Base-by-base conservation (phyloP, 306 rosid genomes). In the Quercus berberidifolia region DNA sequence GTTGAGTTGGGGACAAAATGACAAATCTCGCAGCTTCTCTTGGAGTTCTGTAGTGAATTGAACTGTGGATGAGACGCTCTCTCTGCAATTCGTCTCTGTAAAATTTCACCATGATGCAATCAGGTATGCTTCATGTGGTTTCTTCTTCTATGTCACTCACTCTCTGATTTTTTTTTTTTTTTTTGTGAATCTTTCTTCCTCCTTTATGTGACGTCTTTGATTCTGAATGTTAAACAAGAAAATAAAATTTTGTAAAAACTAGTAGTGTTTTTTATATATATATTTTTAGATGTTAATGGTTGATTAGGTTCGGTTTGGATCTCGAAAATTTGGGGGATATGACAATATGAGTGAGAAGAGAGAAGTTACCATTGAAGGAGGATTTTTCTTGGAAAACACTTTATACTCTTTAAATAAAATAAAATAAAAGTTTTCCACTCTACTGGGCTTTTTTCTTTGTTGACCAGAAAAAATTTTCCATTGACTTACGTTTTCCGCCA, bases 81-180 rank as follows among this genome's bases (percentile, higher is more conserved):
- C 75, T 71, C 64, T 77, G 73, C 78, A 25, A 46, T 49, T 80
- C 65, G 20, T 63, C 68, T n/a, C 76, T 38, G 3, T 46, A 72
- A 51, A 60, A 75, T 76, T 64, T 83, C 85, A 74, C 14, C 15
- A 82, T 55, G 82, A 85, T 74, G 89, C 80, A 84, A 60, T 54
- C 87, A 76, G 96, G 96, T 87, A 49, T 78, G 25, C 21, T n/a
- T 35, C 6, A 4, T 57, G 18, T 55, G 31, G 17, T 65, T 80
- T 13, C 62, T 30, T 56, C 38, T 59, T 58, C 13, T 21, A 5
- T 33, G 1, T n/a, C 46, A 33, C 23, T 14, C 46, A 23, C 31
- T 21, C n/a, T 57, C 26, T 31, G 72, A 23, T 13, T 55, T n/a
- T 12, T 71, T 49, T 12, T 11, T 49, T 49, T 49, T 46, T 43